phyloP scores from a whole-genome alignment of 805 yeast species.

The Candida andamanensis region DNA sequence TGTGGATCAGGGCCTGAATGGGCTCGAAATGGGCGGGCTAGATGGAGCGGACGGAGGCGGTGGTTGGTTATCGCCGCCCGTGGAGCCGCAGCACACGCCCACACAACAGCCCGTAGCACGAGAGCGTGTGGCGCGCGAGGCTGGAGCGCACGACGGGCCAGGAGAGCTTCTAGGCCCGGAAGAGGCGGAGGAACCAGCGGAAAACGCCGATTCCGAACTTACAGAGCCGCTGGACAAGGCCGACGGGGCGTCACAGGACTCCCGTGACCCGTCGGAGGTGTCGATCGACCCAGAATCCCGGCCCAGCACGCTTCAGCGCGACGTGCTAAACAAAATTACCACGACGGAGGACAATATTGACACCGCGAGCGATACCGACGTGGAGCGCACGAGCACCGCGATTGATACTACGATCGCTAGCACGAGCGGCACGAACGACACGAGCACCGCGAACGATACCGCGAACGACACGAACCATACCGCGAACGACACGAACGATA shows the following conservation, averaged over 20 bases:
- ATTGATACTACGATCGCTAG: no score
- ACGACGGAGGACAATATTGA: no score
- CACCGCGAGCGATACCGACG: no score
- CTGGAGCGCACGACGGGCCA: background rate
- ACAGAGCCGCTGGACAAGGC: background rate
- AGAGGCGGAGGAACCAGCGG: background rate
- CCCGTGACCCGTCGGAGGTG: background rate
- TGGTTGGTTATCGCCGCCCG: no score
- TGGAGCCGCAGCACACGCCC: background rate
- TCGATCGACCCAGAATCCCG: background rate
- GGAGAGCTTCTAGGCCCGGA: background rate
- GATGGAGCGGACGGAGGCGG: no score
- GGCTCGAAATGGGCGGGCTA: no score
- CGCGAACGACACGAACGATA: no score
- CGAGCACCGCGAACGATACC: no score
- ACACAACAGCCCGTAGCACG: background rate
- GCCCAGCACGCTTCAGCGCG: slow-evolving; percentile 14
- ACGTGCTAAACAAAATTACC: slow-evolving; percentile 24
- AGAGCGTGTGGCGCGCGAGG: background rate
- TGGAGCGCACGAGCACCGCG: no score
- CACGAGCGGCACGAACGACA: no score
- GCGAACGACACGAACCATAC: no score
- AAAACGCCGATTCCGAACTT: background rate
- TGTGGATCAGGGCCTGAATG: no score
- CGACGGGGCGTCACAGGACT: background rate